These are phyloP conservation scores for Metrosideros polymorpha DNA, from an alignment of 441 rosid genomes.

Conservation along the genomic window DNA sequence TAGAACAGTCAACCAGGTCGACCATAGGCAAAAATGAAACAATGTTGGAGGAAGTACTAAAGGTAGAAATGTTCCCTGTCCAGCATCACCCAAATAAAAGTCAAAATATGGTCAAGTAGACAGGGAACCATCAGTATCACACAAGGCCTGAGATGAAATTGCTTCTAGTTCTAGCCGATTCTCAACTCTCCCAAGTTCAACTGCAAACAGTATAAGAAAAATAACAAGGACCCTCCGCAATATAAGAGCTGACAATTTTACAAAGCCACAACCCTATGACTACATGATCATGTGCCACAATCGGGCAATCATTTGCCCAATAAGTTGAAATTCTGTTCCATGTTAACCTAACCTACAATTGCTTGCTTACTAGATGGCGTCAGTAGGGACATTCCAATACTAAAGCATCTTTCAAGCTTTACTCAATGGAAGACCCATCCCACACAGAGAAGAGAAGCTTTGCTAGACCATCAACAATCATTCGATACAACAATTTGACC, in stretches of 20 bases:
- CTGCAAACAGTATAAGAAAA: neutral
- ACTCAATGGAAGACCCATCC: neutral
- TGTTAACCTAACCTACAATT: neutral
- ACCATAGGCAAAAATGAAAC: conserved; percentile 86
- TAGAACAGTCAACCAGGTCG: conserved; percentile 72
- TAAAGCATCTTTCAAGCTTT: neutral
- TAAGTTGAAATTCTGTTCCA: neutral
- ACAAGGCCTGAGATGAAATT: neutral
- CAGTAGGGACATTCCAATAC: neutral
- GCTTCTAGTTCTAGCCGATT: neutral
- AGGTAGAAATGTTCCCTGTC: conserved; percentile 86
- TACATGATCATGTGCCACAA: neutral
- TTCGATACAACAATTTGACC: neutral
- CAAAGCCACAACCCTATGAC: neutral
- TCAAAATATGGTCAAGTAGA: neutral
- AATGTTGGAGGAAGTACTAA: conserved; percentile 81
- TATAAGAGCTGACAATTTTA: neutral
- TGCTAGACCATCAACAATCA: neutral
- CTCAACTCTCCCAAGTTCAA: neutral
- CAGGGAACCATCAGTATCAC: neutral
- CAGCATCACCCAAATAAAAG: conserved; percentile 11
- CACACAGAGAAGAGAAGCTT: neutral
- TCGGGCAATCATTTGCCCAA: neutral
- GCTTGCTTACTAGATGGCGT: neutral
- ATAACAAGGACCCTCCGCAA: neutral